Evolutionary conservation across 345 rosid genomes (phyloP).

Genomic region (thale cress (Arabidopsis thaliana)): TAIR10.1 NC_003074.8:3054501-3055000

Average conservation of each 20-base stretch:
- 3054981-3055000: constrained; percentile 46
- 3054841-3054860: constrained; percentile 57
- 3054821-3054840: constrained; percentile 61
- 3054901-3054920: not conserved
- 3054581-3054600: constrained; percentile 42
- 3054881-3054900: constrained; percentile 24
- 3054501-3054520: constrained; percentile 48
- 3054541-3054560: not conserved
- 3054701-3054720: constrained; percentile 44
- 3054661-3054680: constrained; percentile 53
- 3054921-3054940: not conserved
- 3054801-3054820: constrained; percentile 42
- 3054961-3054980: not conserved
- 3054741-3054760: constrained; percentile 44
- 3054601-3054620: constrained; percentile 61
- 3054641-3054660: constrained; percentile 62
- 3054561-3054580: constrained; percentile 55
- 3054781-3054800: constrained; percentile 58
- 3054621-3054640: constrained; percentile 57
- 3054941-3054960: not conserved
- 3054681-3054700: constrained; percentile 87
- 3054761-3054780: constrained; percentile 60
- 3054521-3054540: not conserved
- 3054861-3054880: constrained; percentile 46
- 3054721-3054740: constrained; percentile 54